A percentile compares a stretch with the other conserved stretches of the same genome.
These are phyloP conservation scores for Mycena olivaceomarginata DNA, from an alignment of 768 basidiomycete genomes.

Conservation along the genomic window DNA sequence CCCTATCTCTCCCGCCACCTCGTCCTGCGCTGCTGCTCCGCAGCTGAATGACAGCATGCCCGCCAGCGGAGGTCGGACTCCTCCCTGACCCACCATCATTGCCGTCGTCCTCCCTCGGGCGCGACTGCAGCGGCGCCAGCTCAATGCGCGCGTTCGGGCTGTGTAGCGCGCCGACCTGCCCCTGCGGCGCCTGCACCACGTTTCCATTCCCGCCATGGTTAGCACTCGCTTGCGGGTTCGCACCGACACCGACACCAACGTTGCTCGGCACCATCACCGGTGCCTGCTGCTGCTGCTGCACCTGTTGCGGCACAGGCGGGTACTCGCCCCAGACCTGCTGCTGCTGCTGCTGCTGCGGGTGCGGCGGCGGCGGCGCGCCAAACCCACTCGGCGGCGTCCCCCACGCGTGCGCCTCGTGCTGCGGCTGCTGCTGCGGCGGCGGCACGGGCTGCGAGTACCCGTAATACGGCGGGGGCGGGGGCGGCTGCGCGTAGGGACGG, in stretches of 20 bases:
- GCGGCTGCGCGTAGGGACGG: slow-evolving; percentile 47
- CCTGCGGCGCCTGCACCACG: slow-evolving; percentile 37
- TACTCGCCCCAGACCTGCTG: slow-evolving; percentile 34
- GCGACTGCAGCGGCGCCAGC: slow-evolving; percentile 68
- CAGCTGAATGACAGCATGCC: slow-evolving; percentile 58
- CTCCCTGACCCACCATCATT: slow-evolving; percentile 35
- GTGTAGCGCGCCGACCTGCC: slow-evolving; percentile 46
- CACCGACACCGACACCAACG: too few species aligned
- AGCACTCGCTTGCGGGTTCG: too few species aligned
- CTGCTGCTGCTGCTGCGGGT: slow-evolving; percentile 47
- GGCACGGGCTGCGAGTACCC: slow-evolving; percentile 36
- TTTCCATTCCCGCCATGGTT: not conserved
- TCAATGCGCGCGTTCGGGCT: slow-evolving; percentile 67
- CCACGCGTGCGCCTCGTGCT: slow-evolving; percentile 50
- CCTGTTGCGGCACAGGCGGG: slow-evolving; percentile 21
- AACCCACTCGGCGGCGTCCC: slow-evolving; percentile 49
- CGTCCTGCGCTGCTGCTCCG: slow-evolving; percentile 54
- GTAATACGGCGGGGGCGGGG: slow-evolving; percentile 47
- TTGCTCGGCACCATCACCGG: too few species aligned
- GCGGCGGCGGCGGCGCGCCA: slow-evolving; percentile 48
- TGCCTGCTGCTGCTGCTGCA: slow-evolving; percentile 2
- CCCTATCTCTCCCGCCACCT: slow-evolving; percentile 44
- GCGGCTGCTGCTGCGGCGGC: slow-evolving; percentile 45
- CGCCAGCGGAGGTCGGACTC: slow-evolving; percentile 38
- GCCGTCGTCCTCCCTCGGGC: slow-evolving; percentile 48